Evolutionary conservation across 1,139 yeast genomes (phyloP), one percentile per base, ranked within the genome.

Genomic region (Wickerhamomyces sp.): DNA sequence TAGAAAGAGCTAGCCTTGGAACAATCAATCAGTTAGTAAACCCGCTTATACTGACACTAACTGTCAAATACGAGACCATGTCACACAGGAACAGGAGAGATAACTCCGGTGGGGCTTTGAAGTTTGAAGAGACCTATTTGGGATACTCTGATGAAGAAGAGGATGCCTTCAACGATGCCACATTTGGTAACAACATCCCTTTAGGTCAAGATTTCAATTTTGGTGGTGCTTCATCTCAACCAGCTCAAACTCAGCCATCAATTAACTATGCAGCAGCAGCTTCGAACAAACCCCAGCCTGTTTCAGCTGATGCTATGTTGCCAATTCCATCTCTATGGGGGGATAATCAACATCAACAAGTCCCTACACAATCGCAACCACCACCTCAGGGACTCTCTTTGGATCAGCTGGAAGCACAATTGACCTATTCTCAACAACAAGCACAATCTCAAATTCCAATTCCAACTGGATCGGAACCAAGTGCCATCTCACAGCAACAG

Each of bases 151-250:
- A 88, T 30, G 93, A 83, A 45, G 79, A 75, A 23, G 88, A 81
- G 40, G 96, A 88, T 56, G 88, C 80, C 35, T 68, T 86, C 51
- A 89, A 89, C 55, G 84, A 79, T 42, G 95, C 86, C 54, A 89
- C 97, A 1, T 89, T 89, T 63, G 96, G 96, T 30, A 70, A 64
- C 31, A 68, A 62, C 36, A 64, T 70, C 8, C 70, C 68, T 7
- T 60, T 81, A 31, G 82, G 87, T 33, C 74, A 77, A 41, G 91
- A 86, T 53, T 87, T 85, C 55, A 78, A 79, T 57, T 87, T 88
- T 58, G 85, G 85, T 11, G 31, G 42, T 34, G 27, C 49, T 46
- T 16, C 40, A 40, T 12, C 31, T n/a, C 37, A 7, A 24, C 23
- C 37, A 12, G 26, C 38, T 13, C 32, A 42, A 7, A 22, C 41